Evolutionary conservation across 2,329 filamentous ascomycete genomes (phyloP), one percentile per base, ranked within the genome.

Genomic region (Penicillium sp.): DNA sequence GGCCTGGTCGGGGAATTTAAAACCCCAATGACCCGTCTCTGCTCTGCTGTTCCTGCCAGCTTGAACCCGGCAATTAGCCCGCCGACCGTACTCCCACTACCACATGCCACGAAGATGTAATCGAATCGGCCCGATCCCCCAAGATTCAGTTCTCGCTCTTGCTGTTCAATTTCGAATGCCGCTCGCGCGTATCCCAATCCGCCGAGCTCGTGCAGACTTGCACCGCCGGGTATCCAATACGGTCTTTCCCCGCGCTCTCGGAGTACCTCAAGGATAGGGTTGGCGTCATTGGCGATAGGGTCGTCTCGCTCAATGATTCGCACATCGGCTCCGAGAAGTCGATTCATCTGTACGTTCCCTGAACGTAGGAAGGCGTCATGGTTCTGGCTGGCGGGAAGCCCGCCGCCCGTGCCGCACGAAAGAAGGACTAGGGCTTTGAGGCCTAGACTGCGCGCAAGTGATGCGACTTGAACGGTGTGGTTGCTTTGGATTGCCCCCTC

Each of bases 251-350:
- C 54, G 0, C 35, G n/a, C 2, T 40, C 38, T 20, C 46, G 26
- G 29, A 69, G 47, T 6, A 56, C 54, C 11, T 58, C 46, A 26
- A 69, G 43, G 4, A 66, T 46, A 4, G 53, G 48, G 1, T 41
- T 47, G 6, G 55, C 51, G 37, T 59, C 55, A 2, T 44, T 32
- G 10, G 56, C 42, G 3, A 62, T 43, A 0, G 58, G 46, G 75
- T 86, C 51, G 65, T 85, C 20, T 70, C n/a, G n/a, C n/a, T 85
- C 43, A 59, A 81, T 59, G 65, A 77, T 18, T 71, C 82, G 48
- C 70, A 81, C 57, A 61, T 66, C 18, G 68, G 70, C 44, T 54
- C 62, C 51, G 10, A 64, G 39, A 42, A 69, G 42, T 50, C 62
- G 51, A 28, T 59, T 52, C 23, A 65, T 45, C 32, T 65, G 62